Percentiles rank a stretch among this genome's conserved stretches.
Evolutionary conservation across 78 protist genomes (phyloP).

Genomic region (Guillardia theta): DNA sequence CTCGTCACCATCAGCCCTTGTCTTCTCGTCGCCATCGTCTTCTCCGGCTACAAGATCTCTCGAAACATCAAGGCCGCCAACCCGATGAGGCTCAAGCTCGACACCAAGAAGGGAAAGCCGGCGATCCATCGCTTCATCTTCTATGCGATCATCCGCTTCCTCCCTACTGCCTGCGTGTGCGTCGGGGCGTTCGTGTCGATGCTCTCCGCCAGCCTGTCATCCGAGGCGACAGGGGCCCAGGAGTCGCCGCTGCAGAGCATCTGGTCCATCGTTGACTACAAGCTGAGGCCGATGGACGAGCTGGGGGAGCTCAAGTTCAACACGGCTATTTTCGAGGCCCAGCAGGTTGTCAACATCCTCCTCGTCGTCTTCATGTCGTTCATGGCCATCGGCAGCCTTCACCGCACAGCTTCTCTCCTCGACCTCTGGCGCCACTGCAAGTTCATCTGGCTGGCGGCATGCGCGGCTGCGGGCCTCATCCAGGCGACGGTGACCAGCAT

Average conservation of each 20-base stretch:
- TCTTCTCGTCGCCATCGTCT: background rate
- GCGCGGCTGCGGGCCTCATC: background rate
- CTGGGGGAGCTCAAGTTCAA: background rate
- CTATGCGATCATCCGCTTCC: background rate
- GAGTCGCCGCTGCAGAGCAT: too few relatives aligned
- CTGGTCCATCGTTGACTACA: too few relatives aligned
- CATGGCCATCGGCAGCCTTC: background rate
- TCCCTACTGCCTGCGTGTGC: background rate
- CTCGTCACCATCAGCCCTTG: background rate
- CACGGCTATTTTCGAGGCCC: background rate
- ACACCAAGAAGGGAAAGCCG: background rate
- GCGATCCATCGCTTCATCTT: background rate
- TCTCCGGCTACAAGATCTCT: background rate
- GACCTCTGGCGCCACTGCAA: constrained; percentile 17
- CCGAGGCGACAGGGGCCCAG: too few relatives aligned
- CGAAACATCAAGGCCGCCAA: background rate
- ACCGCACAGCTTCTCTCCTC: background rate
- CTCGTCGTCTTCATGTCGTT: background rate
- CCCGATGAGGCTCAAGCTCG: background rate
- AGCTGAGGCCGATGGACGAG: too few relatives aligned
- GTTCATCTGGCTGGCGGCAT: background rate
- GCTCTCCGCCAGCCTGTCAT: background rate
- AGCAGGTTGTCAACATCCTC: background rate
- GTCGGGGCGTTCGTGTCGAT: background rate
- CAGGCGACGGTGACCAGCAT: background rate